Base-by-base conservation (phyloP, 768 basidiomycete genomes). In the Clavaria fumosa region DNA sequence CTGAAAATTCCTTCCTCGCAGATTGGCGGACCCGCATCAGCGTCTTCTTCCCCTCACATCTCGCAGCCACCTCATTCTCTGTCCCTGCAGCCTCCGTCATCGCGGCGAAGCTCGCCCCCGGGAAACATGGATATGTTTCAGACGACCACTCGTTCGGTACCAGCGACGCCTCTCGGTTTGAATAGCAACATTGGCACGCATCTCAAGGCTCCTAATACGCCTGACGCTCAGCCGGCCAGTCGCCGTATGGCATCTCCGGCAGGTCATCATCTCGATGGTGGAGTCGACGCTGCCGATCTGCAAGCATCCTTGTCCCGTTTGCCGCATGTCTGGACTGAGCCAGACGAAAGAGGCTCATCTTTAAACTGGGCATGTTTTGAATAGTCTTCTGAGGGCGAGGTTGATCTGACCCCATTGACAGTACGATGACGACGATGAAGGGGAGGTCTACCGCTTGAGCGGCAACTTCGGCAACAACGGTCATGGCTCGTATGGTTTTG, bases 51-150 rank as follows among this genome's bases (percentile, higher is more conserved):
- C 7, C 78, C 82, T 2, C 72, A 75, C 34, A 45, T 74, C 23
- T 66, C 70, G 15, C 76, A 78, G 44, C 67, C 76, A 41, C 60
- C 72, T 9, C 78, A 80, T 43, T 64, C 62, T 14, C 43, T 56
- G 14, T 47, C 50, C 2, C 45, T 34, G 22, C 55, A 54, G 19
- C 51, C 56, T 17, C 69, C 79, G 0, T 53, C 63, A 7, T 81
- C 81, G 15, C 77, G 83, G 41, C 71, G 81, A 30, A 72, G 76
- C 15, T 86, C 84, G 11, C 83, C 84, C 22, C 74, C 73, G 9
- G 69, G 69, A 37, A 52, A 72, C 12, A 56, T 78, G 15, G 81
- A 85, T 38, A 63, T 60, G 37, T 54, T 81, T 38, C 68, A 67
- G 23, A 59, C 63, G 23, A 65, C 75, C 22, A 71, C 79, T 22